Base-by-base conservation (phyloP, 2,329 filamentous ascomycete genomes). In the Helotiales sp. region DNA sequence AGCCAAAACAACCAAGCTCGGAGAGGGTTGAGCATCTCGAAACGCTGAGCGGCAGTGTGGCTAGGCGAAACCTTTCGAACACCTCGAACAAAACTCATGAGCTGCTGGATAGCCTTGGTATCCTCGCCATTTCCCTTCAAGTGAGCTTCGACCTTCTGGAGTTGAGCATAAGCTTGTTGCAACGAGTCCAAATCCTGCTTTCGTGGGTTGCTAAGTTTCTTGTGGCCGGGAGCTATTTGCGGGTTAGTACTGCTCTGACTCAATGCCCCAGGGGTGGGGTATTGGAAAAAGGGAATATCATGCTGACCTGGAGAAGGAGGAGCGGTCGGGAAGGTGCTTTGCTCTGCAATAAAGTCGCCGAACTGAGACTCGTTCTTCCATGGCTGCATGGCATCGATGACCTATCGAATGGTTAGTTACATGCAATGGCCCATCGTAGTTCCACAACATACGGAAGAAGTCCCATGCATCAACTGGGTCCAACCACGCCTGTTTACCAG, bases 1-100 rank as follows among this genome's bases (percentile, higher is more conserved):
- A 97, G 88, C 93, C 95, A 98, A 80, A 98, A 97, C 17, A 98
- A 87, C 93, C 95, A 97, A 73, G 92, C 92, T 64, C 94, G 87
- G 67, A 99, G 86, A 10, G 93, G 90, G 71, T 96, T 94, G 11
- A 98, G 87, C 71, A 94, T 91, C 75, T 93, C 91, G 77, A 97
- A 98, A 76, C 97, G 93, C 77, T 96, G 89, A 70, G 93, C 90
- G 26, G 93, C 88, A 26, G 89, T 88, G 70, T 91, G 85, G 13
- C 86, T 85, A 4, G 89, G 88, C 76, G 89, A 88, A 71, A 92
- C 88, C 77, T 91, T 89, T 75, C 89, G 88, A 65, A 92, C 85
- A 49, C 89, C 86, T 79, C 91, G 89, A 70, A 93, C 83, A 80
- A 93, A 93, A 67, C 85, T 87, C 73, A 91, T 85, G 69, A 94